Percentiles rank a stretch among this genome's conserved stretches.
phyloP scores from a whole-genome alignment of 2,329 filamentous ascomycete genomes.

The Sporothrix pallida region DNA sequence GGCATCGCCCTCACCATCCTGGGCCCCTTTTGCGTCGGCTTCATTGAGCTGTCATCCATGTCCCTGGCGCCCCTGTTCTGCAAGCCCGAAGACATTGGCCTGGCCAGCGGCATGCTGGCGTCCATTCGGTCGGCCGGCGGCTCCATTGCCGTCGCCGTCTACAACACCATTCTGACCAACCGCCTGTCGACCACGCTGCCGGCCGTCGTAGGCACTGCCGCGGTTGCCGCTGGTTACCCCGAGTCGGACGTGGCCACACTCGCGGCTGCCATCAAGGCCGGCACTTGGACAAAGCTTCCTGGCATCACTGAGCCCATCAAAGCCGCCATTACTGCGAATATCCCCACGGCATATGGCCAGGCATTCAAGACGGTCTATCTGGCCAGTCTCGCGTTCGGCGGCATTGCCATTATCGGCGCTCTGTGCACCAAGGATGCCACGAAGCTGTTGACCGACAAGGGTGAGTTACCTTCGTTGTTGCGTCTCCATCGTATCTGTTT shows the following conservation, averaged over 20 bases:
- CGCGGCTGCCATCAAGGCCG: conserved; percentile 6
- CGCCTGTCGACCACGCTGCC: conserved; percentile 44
- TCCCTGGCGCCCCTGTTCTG: conserved; percentile 48
- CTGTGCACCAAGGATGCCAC: conserved; percentile 30
- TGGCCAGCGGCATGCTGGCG: conserved; percentile 49
- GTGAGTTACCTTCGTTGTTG: not conserved
- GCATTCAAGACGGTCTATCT: conserved; percentile 33
- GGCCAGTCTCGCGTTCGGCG: conserved; percentile 30
- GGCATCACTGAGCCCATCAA: not conserved
- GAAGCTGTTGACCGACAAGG: conserved; percentile 20
- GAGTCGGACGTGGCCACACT: conserved; percentile 22
- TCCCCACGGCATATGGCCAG: conserved; percentile 23
- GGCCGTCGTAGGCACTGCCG: conserved; percentile 21
- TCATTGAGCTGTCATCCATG: conserved; percentile 44
- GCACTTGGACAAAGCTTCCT: conserved; percentile 30
- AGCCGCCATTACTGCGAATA: not conserved
- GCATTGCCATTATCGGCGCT: conserved; percentile 29
- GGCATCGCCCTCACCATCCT: conserved; percentile 8
- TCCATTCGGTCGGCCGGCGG: conserved; percentile 48
- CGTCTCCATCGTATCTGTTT: not conserved
- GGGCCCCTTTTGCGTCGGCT: conserved; percentile 9
- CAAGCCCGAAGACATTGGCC: conserved; percentile 49
- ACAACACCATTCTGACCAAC: conserved; percentile 46
- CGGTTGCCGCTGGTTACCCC: conserved; percentile 44
- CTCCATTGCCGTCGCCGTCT: conserved; percentile 46